Base-by-base conservation (phyloP, 2,329 filamentous ascomycete species). In the Aspergillus proliferans region DNA sequence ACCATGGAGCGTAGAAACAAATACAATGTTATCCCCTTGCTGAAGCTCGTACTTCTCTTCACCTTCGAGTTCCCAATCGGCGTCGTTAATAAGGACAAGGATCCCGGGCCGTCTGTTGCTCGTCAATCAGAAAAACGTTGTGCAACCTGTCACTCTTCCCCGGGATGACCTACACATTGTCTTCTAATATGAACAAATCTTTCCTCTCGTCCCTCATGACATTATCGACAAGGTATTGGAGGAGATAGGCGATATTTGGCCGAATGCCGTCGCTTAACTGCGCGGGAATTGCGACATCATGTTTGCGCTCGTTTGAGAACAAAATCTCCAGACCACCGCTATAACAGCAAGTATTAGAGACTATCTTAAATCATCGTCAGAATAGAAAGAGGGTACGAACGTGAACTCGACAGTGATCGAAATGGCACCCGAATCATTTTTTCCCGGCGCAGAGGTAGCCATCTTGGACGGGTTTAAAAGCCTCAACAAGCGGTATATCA, bases 41-140 rank as follows among this genome's bases (percentile, higher is more conserved):
- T 92, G 84, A 50, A 98, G 73, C 70, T 90, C 85, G 66, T 97
- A 97, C 57, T 83, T 80, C 65, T 93, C 90, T 71, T 97, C 92
- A 15, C 91, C 93, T 71, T 97, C 93, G 10, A 98, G 81, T 70
- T 97, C 93, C 93, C 93, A 98, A 69, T 98, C 93, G 22, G 90
- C 88, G 61, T 98, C 93, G 66, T 98, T 98, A 69, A 98, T 95
- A 49, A 98, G 78, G 24, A 96, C 92, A 40, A 98, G 81, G 67
- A 98, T 95, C 2, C 93, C 93, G 4, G 93, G 93, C 47, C 93
- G 90, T 52, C 92, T 97, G 49, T 22, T n/a, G 15, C 46, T 61
- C 46, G 52, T 40, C 58, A 60, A 51, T 57, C 43, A 55, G 55
- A 39, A 43, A 50, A 19, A n/a, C 46, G 4, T 28, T 38, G 19